Evolutionary conservation across 805 yeast species (phyloP).

Genomic region (Kazachstania psychrophila): DNA sequence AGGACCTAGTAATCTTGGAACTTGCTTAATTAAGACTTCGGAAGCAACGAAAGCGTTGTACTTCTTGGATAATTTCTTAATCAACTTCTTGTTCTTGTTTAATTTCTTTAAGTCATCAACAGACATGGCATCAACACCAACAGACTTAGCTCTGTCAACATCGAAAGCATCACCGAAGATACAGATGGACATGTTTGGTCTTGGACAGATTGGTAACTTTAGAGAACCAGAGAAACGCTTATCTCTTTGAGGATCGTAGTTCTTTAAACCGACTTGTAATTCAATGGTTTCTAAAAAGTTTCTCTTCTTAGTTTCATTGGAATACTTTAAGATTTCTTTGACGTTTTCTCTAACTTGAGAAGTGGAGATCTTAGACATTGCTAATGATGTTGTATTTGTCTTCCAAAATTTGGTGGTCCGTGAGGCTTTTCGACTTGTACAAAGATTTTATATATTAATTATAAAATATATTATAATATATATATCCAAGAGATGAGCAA

Average conservation of each 20-base stretch:
- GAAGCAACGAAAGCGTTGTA: conserved; percentile 99
- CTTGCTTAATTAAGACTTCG: conserved; percentile 98
- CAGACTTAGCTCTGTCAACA: conserved; percentile 99
- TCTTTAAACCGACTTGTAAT: conserved; percentile 98
- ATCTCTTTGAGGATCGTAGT: conserved; percentile 99
- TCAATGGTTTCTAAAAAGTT: conserved; percentile 99
- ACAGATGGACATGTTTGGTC: conserved; percentile 99
- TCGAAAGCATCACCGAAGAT: conserved; percentile 99
- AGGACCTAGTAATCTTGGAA: conserved; percentile 99
- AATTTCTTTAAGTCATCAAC: conserved; percentile 99
- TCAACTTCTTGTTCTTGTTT: conserved; percentile 99
- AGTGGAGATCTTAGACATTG: conserved; percentile 82
- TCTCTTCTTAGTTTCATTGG: conserved; percentile 97
- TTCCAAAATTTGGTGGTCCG: conserved; percentile 65
- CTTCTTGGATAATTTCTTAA: conserved; percentile 99
- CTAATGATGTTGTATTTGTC: conserved; percentile 36
- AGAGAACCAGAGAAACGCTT: conserved; percentile 99
- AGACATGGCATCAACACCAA: conserved; percentile 99
- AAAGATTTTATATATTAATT: conserved; percentile 4
- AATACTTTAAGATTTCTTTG: conserved; percentile 79
- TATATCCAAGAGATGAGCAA: conserved; percentile 1
- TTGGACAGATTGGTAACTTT: conserved; percentile 97
- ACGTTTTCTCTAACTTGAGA: conserved; percentile 96
- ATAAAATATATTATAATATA: too few species aligned
- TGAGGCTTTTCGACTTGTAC: conserved; percentile 40